phyloP scores from a whole-genome alignment of 1,139 yeast species.

The Kodamaea alishanica region DNA sequence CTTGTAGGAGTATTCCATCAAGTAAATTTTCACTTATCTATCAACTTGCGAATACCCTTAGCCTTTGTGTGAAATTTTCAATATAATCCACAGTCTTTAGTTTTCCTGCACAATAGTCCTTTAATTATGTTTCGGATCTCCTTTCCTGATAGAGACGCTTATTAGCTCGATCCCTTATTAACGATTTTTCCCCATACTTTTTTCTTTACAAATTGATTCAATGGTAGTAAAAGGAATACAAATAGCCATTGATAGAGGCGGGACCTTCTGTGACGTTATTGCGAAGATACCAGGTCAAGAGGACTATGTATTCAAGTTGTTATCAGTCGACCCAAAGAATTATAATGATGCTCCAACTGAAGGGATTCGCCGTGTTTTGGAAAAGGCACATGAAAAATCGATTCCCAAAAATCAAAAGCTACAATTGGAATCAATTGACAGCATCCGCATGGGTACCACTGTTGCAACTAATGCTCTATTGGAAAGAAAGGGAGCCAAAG shows the following conservation, averaged over 20 bases:
- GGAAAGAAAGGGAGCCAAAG: conserved; percentile 48
- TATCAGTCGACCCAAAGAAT: conserved; percentile 84
- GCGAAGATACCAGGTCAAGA: conserved; percentile 45
- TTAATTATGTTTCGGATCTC: too few species aligned
- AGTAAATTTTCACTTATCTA: too few species aligned
- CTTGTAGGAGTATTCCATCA: too few species aligned
- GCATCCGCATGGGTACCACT: conserved; percentile 22
- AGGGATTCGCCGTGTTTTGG: conserved; percentile 78
- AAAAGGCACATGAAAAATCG: conserved; percentile 44
- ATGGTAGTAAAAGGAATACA: conserved; percentile 12
- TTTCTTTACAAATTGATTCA: neutral
- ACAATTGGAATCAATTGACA: conserved; percentile 15
- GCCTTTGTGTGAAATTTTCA: too few species aligned
- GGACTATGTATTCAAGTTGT: conserved; percentile 53
- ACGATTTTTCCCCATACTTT: neutral
- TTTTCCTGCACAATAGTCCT: too few species aligned
- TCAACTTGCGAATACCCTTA: too few species aligned
- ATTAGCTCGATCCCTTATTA: too few species aligned
- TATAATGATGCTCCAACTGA: conserved; percentile 89
- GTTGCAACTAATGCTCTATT: conserved; percentile 23
- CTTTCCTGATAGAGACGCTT: too few species aligned
- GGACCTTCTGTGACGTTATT: conserved; percentile 83
- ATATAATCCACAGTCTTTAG: too few species aligned
- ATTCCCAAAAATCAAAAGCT: conserved; percentile 44
- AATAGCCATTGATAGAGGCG: conserved; percentile 56